phyloP scores from a whole-genome alignment of 805 yeast genomes.

The Saccharomycopsis microspora region DNA sequence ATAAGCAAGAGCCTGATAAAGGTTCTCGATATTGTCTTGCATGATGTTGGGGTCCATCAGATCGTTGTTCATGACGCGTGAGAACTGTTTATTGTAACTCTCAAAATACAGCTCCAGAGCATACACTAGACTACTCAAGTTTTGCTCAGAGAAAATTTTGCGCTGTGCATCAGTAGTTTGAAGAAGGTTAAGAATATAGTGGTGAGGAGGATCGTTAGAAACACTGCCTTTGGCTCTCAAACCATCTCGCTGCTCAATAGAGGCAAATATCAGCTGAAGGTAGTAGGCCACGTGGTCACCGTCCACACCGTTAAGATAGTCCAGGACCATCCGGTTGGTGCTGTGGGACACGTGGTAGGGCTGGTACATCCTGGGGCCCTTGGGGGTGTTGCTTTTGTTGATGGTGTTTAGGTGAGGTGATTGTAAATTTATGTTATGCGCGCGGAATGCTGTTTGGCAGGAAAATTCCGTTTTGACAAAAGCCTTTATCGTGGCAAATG shows the following conservation, averaged over 20 bases:
- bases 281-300: conserved; percentile 12
- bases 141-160: not conserved
- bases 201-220: conserved; percentile 12
- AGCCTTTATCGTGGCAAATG: no score
- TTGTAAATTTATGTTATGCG: no score
- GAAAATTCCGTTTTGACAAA: no score
- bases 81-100: conserved; percentile 5
- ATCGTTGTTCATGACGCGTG: conserved; percentile 2
- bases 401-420: no score
- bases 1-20: conserved; percentile 13
- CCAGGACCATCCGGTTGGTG: conserved; percentile 7
- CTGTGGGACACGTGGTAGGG: conserved; percentile 2
- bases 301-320: conserved; percentile 10
- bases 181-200: conserved; percentile 9
- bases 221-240: not conserved
- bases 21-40: conserved; percentile 1
- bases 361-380: not conserved
- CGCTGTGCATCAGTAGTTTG: not conserved
- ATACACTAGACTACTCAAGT: conserved; percentile 1
- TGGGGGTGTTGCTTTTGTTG: no score
- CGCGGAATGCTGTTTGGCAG: no score
- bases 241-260: conserved; percentile 1
- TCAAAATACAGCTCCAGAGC: conserved; percentile 8
- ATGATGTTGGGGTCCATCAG: not conserved
- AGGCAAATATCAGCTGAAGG: conserved; percentile 8